Conservation (phyloP, 495 filamentous ascomycete species). For the Neurospora hispaniola region DNA sequence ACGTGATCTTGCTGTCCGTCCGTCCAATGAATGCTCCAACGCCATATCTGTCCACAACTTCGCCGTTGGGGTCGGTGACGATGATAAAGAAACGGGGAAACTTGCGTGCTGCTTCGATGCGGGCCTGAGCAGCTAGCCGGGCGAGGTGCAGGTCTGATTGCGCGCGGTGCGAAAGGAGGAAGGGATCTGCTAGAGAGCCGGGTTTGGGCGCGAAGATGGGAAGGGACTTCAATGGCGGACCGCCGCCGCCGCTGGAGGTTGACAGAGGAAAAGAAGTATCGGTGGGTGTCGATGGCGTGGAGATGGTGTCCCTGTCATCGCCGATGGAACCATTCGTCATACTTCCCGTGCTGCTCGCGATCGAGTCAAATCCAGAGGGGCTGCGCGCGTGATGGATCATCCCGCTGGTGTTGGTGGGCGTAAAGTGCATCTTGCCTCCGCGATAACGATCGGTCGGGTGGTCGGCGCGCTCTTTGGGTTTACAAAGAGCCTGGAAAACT, state of each 20-base stretch:
- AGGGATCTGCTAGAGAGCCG: conserved; percentile 14
- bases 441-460: conserved; percentile 26
- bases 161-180: conserved; percentile 18
- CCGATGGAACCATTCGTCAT: background rate
- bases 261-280: conserved; percentile 7
- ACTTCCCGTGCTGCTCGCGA: background rate
- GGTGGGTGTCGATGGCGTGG: conserved; percentile 8
- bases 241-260: background rate
- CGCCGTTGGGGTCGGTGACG: conserved; percentile 44
- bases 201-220: conserved; percentile 30
- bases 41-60: conserved; percentile 31
- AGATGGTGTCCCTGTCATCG: background rate
- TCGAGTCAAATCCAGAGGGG: background rate
- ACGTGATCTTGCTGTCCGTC: conserved; percentile 45
- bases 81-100: conserved; percentile 40
- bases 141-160: conserved; percentile 39
- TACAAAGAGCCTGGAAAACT: conserved; percentile 59
- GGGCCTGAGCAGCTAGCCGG: conserved; percentile 44
- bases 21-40: conserved; percentile 50
- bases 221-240: conserved; percentile 24
- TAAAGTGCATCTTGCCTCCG: conserved; percentile 17
- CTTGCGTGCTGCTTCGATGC: conserved; percentile 44
- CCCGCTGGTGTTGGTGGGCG: background rate
- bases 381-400: background rate
- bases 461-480: conserved; percentile 35